phyloP scores from a whole-genome alignment of 495 filamentous ascomycete genomes.

The Aspergillus kassunensis region DNA sequence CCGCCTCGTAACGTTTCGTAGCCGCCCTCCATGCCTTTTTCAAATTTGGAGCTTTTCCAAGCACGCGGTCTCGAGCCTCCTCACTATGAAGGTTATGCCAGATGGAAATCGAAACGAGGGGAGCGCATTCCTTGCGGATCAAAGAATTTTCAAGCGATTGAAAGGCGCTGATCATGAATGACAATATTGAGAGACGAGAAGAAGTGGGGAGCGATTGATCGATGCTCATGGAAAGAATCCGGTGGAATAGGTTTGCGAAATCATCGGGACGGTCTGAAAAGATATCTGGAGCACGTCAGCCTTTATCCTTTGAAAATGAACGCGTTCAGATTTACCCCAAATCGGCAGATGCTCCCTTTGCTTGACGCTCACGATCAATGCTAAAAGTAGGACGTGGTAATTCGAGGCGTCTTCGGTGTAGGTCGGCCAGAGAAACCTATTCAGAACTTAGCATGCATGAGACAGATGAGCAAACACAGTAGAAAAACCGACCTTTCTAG shows the following conservation, averaged over 20 bases:
- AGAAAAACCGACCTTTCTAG: conserved; percentile 66
- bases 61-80: conserved; percentile 57
- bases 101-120: conserved; percentile 88
- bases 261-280: conserved; percentile 74
- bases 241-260: conserved; percentile 87
- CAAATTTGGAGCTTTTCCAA: conserved; percentile 65
- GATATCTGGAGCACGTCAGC: conserved; percentile 48
- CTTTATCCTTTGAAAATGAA: neutral
- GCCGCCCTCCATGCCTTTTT: conserved; percentile 90
- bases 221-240: conserved; percentile 83
- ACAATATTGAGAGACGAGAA: conserved; percentile 74
- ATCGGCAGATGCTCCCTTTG: conserved; percentile 78
- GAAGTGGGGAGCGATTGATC: conserved; percentile 67
- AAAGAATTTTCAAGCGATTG: conserved; percentile 88
- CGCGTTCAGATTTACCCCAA: conserved; percentile 60
- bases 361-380: conserved; percentile 82
- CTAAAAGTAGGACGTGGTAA: conserved; percentile 81
- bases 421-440: conserved; percentile 88
- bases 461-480: conserved; percentile 2
- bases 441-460: conserved; percentile 17
- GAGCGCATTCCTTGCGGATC: conserved; percentile 92
- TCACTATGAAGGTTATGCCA: conserved; percentile 89
- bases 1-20: conserved; percentile 79
- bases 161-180: conserved; percentile 86
- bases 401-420: conserved; percentile 88